Conservation (phyloP, 352 stramenopile genomes). For the Aphanomyces cochlioides region DNA sequence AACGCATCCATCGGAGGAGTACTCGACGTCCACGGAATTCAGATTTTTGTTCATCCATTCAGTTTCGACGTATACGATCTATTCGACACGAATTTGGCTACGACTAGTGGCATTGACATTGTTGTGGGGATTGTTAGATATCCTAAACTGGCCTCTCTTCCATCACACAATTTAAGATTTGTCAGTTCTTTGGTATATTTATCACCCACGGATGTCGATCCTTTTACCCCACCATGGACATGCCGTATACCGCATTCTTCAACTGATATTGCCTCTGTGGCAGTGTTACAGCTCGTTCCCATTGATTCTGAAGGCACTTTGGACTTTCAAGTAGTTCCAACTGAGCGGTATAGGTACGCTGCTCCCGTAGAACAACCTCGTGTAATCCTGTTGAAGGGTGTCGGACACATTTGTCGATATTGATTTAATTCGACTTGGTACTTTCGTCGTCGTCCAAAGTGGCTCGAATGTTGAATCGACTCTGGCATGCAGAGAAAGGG, state of each 20-base stretch:
- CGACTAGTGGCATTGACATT: conserved; percentile 50
- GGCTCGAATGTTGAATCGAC: background rate
- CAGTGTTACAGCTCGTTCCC: conserved; percentile 7
- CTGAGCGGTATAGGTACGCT: background rate
- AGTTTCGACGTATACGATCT: conserved; percentile 49
- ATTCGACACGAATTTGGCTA: conserved; percentile 44
- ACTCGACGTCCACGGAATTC: conserved; percentile 35
- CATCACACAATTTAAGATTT: conserved; percentile 35
- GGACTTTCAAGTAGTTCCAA: background rate
- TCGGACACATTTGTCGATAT: conserved; percentile 14
- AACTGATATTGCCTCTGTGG: background rate
- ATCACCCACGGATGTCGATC: conserved; percentile 32
- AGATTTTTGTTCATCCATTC: conserved; percentile 48
- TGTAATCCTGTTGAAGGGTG: background rate
- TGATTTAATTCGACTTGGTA: conserved; percentile 19
- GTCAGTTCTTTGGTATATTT: conserved; percentile 50
- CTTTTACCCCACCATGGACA: conserved; percentile 18
- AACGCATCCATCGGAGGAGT: conserved; percentile 41
- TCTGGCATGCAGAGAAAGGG: no score
- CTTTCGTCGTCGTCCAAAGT: conserved; percentile 24
- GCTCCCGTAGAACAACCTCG: no score
- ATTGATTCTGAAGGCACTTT: conserved; percentile 14
- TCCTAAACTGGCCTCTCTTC: background rate
- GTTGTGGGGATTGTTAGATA: conserved; percentile 33
- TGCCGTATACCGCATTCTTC: conserved; percentile 13